Evolutionary conservation across 371 early-diverging fungal genomes (phyloP).

Genomic region (Gilbertella persicaria): DNA sequence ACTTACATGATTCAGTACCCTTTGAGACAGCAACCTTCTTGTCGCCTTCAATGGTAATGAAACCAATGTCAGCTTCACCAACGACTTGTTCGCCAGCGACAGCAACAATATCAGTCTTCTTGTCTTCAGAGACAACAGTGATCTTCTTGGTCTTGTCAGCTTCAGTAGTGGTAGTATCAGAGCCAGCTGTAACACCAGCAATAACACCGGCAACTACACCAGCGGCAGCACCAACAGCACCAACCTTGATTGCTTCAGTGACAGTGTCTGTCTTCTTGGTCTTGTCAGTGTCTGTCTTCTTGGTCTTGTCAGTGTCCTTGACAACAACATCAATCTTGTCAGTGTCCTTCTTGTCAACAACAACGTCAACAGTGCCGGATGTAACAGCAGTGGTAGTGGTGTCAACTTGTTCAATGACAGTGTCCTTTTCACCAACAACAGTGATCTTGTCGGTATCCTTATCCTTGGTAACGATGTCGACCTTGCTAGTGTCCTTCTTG

Average conservation of each 20-base stretch:
- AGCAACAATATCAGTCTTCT: neutral
- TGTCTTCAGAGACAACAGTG: neutral
- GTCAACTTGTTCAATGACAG: neutral
- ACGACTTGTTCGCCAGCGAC: neutral
- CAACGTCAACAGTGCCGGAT: neutral
- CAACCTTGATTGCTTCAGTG: conserved; percentile 2
- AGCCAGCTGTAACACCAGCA: neutral
- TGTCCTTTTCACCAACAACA: conserved; percentile 6
- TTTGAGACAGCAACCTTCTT: conserved; percentile 53
- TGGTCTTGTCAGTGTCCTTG: conserved; percentile 2
- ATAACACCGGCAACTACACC: conserved; percentile 5
- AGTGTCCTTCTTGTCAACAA: neutral
- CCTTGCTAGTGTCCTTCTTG: neutral
- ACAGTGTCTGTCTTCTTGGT: neutral
- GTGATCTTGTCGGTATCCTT: neutral
- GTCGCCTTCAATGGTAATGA: conserved; percentile 49
- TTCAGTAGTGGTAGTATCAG: conserved; percentile 1
- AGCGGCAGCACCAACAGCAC: neutral
- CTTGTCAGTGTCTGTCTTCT: conserved; percentile 3
- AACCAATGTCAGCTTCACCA: neutral
- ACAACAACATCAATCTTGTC: neutral
- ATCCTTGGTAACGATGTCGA: neutral
- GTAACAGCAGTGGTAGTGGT: neutral
- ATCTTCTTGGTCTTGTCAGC: neutral
- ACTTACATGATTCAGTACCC: conserved; percentile 3